Conservation (phyloP, 1,139 yeast genomes). For the Candida albicans region DNA sequence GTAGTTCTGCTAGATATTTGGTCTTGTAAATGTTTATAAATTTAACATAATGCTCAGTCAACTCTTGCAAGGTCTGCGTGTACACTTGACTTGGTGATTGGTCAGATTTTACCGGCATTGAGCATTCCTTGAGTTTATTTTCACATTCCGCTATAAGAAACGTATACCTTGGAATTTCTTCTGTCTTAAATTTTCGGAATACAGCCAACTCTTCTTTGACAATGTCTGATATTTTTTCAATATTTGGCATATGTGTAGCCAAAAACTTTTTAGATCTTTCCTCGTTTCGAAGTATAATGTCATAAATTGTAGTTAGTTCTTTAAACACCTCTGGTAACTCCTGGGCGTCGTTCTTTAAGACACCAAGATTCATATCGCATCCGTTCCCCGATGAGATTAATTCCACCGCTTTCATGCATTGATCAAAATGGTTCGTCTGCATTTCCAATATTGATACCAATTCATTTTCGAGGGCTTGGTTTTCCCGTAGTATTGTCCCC, state of each 20-base stretch:
- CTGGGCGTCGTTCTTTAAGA: slow-evolving; percentile 31
- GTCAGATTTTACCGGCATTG: slow-evolving; percentile 13
- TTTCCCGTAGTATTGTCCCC: slow-evolving; percentile 34
- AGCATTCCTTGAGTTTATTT: slow-evolving; percentile 16
- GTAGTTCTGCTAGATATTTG: slow-evolving; percentile 41
- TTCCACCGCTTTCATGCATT: slow-evolving; percentile 50
- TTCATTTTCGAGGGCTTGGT: slow-evolving; percentile 61
- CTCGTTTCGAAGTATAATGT: slow-evolving; percentile 39
- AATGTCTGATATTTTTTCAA: slow-evolving; percentile 19
- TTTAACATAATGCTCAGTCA: slow-evolving; percentile 38
- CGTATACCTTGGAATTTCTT: slow-evolving; percentile 26
- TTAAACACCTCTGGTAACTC: slow-evolving; percentile 35
- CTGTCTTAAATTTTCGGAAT: slow-evolving; percentile 26
- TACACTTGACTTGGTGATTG: slow-evolving; percentile 24
- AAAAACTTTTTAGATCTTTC: slow-evolving; percentile 30
- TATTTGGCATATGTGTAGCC: slow-evolving; percentile 16
- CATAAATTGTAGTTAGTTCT: slow-evolving; percentile 35
- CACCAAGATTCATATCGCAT: slow-evolving; percentile 27
- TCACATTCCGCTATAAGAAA: slow-evolving; percentile 21
- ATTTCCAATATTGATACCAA: slow-evolving; percentile 69
- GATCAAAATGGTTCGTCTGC: slow-evolving; percentile 80
- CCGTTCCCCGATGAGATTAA: slow-evolving; percentile 11
- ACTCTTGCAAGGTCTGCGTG: slow-evolving; percentile 28
- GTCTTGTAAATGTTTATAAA: slow-evolving; percentile 35
- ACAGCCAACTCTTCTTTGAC: slow-evolving; percentile 19